Conservation (phyloP, 345 rosid genomes). For the Conringia planisiliqua region DNA sequence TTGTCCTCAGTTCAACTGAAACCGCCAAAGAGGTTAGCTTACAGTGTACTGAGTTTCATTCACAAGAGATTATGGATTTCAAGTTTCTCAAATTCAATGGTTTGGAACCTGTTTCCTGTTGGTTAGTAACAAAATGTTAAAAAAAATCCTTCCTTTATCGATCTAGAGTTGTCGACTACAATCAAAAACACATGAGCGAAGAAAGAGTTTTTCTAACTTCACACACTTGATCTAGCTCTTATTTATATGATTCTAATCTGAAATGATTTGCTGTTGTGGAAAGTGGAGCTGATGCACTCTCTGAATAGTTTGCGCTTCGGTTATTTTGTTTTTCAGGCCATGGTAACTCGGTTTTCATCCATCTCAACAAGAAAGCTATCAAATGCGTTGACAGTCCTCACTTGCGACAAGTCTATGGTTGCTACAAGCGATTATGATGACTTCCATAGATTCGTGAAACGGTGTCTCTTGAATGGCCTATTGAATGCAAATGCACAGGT, state of each 20-base stretch:
- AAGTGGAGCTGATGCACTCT: neutral
- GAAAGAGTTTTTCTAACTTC: neutral
- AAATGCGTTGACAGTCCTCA: conserved; percentile 62
- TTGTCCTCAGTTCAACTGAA: conserved; percentile 65
- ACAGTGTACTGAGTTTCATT: neutral
- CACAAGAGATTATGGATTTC: neutral
- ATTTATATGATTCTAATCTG: neutral
- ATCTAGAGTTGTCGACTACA: neutral
- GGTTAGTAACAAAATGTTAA: neutral
- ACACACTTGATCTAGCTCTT: neutral
- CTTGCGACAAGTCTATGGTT: conserved; percentile 70
- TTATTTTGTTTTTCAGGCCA: conserved; percentile 52
- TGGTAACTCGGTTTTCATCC: conserved; percentile 74
- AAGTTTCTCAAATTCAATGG: neutral
- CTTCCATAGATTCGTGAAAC: conserved; percentile 67
- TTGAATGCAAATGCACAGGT: conserved; percentile 85
- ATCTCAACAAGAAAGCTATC: conserved; percentile 78
- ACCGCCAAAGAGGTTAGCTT: conserved; percentile 71
- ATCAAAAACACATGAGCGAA: neutral
- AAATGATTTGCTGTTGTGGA: neutral
- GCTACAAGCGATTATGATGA: conserved; percentile 83
- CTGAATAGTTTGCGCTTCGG: neutral
- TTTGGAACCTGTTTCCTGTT: neutral
- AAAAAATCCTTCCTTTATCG: conserved; percentile 2
- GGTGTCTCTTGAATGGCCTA: conserved; percentile 48